Evolutionary conservation across 2,329 filamentous ascomycete species (phyloP), one percentile per base, ranked within the genome.

Genomic region (Juglanconis oblonga): DNA sequence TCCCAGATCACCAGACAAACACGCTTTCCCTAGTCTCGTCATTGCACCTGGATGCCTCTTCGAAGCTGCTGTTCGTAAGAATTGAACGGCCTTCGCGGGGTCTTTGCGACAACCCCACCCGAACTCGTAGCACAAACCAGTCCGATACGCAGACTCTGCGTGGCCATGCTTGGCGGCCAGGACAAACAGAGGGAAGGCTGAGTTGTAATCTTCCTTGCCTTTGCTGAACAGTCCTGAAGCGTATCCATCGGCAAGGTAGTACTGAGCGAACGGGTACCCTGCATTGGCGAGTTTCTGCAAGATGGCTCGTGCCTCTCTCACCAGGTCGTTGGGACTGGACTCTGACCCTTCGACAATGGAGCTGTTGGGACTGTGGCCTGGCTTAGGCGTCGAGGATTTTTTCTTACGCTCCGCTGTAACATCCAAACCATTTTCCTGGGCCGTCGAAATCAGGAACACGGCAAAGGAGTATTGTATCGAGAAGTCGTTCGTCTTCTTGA

Each of bases 31-130:
- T 55, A 99, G 84, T 59, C 95, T 88, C 57, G 92, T 91, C 84
- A 97, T 97, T 53, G 95, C 94, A 53, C 95, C 95, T 0, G 95
- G 95, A 69, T 99, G 95, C 62, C 92, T 91, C 74, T 97, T 98
- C 6, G 93, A 91, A 2, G 95, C 93, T 9, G 93, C 90, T 64
- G 90, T 88, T 57, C 94, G 88, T 71, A 97, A 90, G 73, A 95
- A 99, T 72, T 98, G 93, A 1, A 96, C 90, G 48, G 95, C 94
- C 76, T 97, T 97, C 53, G 89, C 86, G 59, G 90, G 89, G 69
- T 97, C 92, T 69, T 92, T 92, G 59, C 92, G 87, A 69, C 89
- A 96, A 45, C 95, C 95, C 95, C 95, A 99, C 64, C 93, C 95
- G 74, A 97, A 98, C 74, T 99, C 95, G 77, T 98, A 98, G 78